Evolutionary conservation across 768 basidiomycete species (phyloP).

Genomic region (Serendipita sp.): DNA sequence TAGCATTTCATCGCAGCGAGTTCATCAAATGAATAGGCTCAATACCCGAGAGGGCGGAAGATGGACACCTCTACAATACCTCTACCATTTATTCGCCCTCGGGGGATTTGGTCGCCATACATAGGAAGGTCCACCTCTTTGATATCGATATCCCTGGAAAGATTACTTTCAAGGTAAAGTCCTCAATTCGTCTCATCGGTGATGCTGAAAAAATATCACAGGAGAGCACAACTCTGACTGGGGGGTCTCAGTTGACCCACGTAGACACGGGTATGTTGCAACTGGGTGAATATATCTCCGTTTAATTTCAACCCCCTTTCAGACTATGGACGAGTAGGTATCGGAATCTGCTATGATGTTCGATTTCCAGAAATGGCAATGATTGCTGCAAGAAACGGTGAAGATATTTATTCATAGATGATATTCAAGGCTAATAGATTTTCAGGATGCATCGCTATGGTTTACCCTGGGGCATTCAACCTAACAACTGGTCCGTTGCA

Average conservation of each 20-base stretch:
- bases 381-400: slow-evolving; percentile 76
- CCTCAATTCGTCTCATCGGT: background rate
- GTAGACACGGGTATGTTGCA: slow-evolving; percentile 68
- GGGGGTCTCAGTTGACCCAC: slow-evolving; percentile 53
- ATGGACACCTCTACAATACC: slow-evolving; percentile 77
- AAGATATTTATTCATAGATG: slow-evolving; percentile 10
- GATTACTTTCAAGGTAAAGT: slow-evolving; percentile 68
- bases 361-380: slow-evolving; percentile 89
- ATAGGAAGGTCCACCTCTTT: slow-evolving; percentile 93
- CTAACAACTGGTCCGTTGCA: slow-evolving; percentile 88
- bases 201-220: slow-evolving; percentile 18
- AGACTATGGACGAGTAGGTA: slow-evolving; percentile 95
- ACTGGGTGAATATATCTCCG: background rate
- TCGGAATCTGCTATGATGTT: slow-evolving; percentile 94
- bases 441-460: slow-evolving; percentile 67
- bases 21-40: slow-evolving; percentile 39
- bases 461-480: slow-evolving; percentile 90
- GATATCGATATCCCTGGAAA: slow-evolving; percentile 94
- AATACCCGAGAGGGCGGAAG: slow-evolving; percentile 70
- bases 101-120: slow-evolving; percentile 70
- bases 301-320: background rate
- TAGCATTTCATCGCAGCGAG: background rate
- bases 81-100: slow-evolving; percentile 77
- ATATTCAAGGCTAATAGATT: background rate
- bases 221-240: slow-evolving; percentile 81